Evolutionary conservation across 2,329 filamentous ascomycete species (phyloP), one percentile per base, ranked within the genome.

Genomic region (Hymenoscyphus repandus): DNA sequence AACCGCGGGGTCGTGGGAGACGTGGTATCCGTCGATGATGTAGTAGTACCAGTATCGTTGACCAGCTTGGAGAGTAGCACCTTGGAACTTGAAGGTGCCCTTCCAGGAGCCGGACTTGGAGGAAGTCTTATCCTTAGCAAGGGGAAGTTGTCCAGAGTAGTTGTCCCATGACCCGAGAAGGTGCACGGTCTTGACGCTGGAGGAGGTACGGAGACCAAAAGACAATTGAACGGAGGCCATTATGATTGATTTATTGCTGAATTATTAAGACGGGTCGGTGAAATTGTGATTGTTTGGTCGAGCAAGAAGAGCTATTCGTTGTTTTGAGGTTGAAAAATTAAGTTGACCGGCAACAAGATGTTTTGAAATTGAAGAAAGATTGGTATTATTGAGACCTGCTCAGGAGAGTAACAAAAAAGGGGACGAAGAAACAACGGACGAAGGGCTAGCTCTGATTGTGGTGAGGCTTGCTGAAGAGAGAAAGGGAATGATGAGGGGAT

Each of bases 11-110:
- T 97, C 93, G 80, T 97, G 92, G 56, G 91, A 91, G 70, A 95
- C 86, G 72, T 96, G 91, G 83, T 96, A 96, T 64, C 93, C 93
- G 71, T 99, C 93, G 72, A 97, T 93, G 83, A 97, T 96, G 80
- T 96, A 99, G 83, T 99, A 99, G 85, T 97, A 99, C 93, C 93
- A 99, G 83, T 97, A 97, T 69, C 92, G 86, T 70, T 89, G 84
- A 69, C 92, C 90, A 64, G 89, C 78, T 77, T 92, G 85, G 64
- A 97, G 81, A 54, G 89, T 92, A 56, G 82, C 74, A 69, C 86
- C 86, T 74, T 93, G 88, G 76, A 99, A 96, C 75, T 90, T 86
- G 79, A 99, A 96, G 66, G 90, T 95, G 67, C 92, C 93, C 71
- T 91, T 88, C 90, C 92, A 97, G 63, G 87, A 87, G 68, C 90